Percentiles rank a stretch among this genome's conserved stretches.
These are phyloP conservation scores for Phaeolepiota aurea DNA, from an alignment of 768 basidiomycete species.

Conservation along the genomic window DNA sequence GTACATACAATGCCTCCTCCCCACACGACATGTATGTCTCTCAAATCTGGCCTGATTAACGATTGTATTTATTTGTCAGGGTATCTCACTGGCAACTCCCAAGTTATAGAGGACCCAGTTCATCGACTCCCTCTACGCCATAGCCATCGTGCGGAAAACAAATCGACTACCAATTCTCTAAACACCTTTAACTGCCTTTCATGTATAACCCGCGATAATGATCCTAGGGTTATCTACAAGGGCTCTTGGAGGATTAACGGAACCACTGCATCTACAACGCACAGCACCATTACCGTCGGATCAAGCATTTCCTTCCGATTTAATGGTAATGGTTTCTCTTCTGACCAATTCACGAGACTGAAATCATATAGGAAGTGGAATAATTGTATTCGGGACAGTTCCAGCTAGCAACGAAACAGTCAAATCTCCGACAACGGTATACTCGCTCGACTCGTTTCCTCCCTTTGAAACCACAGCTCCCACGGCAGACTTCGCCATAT, in stretches of 20 bases:
- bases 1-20: no score
- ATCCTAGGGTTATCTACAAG: conserved; percentile 23
- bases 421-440: conserved; percentile 30
- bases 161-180: no score
- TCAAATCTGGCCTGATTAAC: no score
- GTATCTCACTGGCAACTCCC: no score
- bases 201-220: conserved; percentile 24
- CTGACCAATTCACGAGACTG: background rate
- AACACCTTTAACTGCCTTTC: conserved; percentile 11
- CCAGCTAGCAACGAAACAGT: conserved; percentile 25
- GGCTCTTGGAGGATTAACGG: conserved; percentile 26
- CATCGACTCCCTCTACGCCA: no score
- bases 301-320: conserved; percentile 26
- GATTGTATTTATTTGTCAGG: no score
- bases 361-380: conserved; percentile 28
- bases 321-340: conserved; percentile 18
- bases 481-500: conserved; percentile 19
- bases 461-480: conserved; percentile 29
- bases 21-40: no score
- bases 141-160: no score
- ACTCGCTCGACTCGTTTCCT: conserved; percentile 23
- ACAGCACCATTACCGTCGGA: conserved; percentile 22
- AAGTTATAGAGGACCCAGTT: no score
- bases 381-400: conserved; percentile 37
- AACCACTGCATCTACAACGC: conserved; percentile 20